phyloP scores from a whole-genome alignment of 2,329 filamentous ascomycete genomes.

The Clonostachys chloroleuca region DNA sequence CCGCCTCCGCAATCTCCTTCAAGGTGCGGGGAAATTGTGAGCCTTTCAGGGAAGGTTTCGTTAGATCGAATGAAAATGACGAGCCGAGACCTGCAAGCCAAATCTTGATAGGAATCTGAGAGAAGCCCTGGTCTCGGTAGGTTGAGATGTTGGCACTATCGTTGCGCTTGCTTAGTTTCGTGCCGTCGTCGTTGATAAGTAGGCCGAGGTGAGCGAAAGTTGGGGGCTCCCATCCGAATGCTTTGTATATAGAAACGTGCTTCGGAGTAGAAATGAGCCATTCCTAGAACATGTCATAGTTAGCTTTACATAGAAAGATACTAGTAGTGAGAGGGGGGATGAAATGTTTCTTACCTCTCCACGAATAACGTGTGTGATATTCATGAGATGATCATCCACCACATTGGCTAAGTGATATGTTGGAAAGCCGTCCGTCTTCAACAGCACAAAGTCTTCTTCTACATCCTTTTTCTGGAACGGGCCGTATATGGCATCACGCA shows the following conservation, averaged over 20 bases:
- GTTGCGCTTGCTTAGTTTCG: conserved; percentile 85
- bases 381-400: conserved; percentile 92
- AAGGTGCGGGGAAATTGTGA: conserved; percentile 26
- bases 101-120: conserved; percentile 58
- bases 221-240: conserved; percentile 70
- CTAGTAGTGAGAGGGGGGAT: not conserved
- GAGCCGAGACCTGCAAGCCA: conserved; percentile 71
- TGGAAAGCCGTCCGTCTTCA: conserved; percentile 88
- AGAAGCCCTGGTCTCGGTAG: conserved; percentile 39
- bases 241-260: conserved; percentile 66
- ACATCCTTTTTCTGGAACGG: conserved; percentile 48
- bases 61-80: conserved; percentile 12
- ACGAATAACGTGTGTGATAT: conserved; percentile 91
- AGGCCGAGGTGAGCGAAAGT: conserved; percentile 79
- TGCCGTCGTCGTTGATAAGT: conserved; percentile 61
- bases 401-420: conserved; percentile 98
- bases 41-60: too few relatives aligned
- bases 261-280: conserved; percentile 93
- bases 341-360: conserved; percentile 59
- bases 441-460: conserved; percentile 79
- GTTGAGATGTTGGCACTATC: conserved; percentile 41
- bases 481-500: conserved; percentile 79
- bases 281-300: conserved; percentile 47
- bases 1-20: conserved; percentile 64
- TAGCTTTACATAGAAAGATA: not conserved